Evolutionary conservation across 768 basidiomycete species (phyloP).

Genomic region (Termitomyces sp.): DNA sequence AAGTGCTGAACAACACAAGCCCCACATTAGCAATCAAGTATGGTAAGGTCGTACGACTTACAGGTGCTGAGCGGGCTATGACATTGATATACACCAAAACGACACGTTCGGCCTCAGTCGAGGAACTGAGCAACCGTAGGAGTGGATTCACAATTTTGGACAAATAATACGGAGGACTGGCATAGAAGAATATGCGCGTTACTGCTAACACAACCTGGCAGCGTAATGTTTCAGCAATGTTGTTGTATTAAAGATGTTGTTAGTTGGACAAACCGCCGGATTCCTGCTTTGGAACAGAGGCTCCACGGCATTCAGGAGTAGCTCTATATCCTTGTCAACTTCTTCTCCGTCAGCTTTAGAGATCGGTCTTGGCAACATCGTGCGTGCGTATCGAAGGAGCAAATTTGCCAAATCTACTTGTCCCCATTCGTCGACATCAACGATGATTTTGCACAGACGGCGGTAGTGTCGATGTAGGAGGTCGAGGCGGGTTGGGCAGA

Average conservation of each 20-base stretch:
- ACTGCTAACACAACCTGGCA: slow-evolving; percentile 76
- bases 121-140: slow-evolving; percentile 61
- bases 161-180: slow-evolving; percentile 51
- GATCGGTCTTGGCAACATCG: slow-evolving; percentile 70
- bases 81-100: slow-evolving; percentile 66
- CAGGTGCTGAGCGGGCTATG: slow-evolving; percentile 62
- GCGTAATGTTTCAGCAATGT: not conserved
- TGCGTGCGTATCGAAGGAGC: slow-evolving; percentile 75
- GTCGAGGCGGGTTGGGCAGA: slow-evolving; percentile 86
- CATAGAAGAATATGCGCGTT: slow-evolving; percentile 68
- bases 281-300: slow-evolving; percentile 84
- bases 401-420: slow-evolving; percentile 78
- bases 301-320: slow-evolving; percentile 66
- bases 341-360: slow-evolving; percentile 40
- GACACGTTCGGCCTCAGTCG: slow-evolving; percentile 71
- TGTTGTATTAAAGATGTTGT: not conserved
- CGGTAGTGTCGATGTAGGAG: slow-evolving; percentile 87
- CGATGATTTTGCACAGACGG: slow-evolving; percentile 73
- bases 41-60: slow-evolving; percentile 29
- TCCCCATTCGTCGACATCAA: slow-evolving; percentile 97
- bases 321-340: slow-evolving; percentile 70
- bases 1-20: slow-evolving; percentile 41
- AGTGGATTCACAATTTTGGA: slow-evolving; percentile 64
- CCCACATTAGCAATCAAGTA: not conserved
- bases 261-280: slow-evolving; percentile 60